Percentiles rank a stretch among this genome's conserved stretches.
These are phyloP conservation scores for Aspergillus novofumigatus DNA, from an alignment of 2,329 filamentous ascomycete genomes.

Conservation along the genomic window DNA sequence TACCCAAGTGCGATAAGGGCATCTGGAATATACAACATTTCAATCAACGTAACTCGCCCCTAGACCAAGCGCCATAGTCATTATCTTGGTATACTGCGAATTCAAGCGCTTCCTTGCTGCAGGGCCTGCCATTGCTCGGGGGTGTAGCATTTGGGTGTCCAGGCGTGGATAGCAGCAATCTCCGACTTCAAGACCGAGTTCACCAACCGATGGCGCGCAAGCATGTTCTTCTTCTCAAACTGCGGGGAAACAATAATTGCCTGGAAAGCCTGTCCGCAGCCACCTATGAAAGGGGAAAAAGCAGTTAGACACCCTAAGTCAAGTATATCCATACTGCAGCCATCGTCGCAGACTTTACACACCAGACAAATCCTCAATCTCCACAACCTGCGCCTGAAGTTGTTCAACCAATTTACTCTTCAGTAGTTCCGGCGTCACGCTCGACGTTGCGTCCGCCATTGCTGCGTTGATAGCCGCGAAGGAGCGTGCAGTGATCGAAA, in stretches of 20 bases:
- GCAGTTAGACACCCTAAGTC: constrained; percentile 1
- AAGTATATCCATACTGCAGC: background rate
- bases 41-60: background rate
- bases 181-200: constrained; percentile 80
- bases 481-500: constrained; percentile 33
- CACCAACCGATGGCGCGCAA: constrained; percentile 81
- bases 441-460: constrained; percentile 47
- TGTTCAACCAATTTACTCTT: constrained; percentile 64
- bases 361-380: constrained; percentile 93
- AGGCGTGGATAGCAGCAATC: constrained; percentile 87
- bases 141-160: constrained; percentile 91
- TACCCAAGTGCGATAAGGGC: background rate
- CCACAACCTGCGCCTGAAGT: constrained; percentile 71
- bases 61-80: background rate
- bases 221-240: constrained; percentile 68
- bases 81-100: background rate
- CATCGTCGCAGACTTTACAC: constrained; percentile 24
- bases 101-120: constrained; percentile 36
- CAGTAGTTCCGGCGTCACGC: constrained; percentile 70
- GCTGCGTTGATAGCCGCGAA: constrained; percentile 33
- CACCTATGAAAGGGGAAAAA: constrained; percentile 46
- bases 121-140: constrained; percentile 81
- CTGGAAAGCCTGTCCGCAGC: constrained; percentile 67
- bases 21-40: constrained; percentile 11
- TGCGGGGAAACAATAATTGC: constrained; percentile 66